Evolutionary conservation across 2,329 filamentous ascomycete species (phyloP).

Genomic region (Emydomyces testavorans): DNA sequence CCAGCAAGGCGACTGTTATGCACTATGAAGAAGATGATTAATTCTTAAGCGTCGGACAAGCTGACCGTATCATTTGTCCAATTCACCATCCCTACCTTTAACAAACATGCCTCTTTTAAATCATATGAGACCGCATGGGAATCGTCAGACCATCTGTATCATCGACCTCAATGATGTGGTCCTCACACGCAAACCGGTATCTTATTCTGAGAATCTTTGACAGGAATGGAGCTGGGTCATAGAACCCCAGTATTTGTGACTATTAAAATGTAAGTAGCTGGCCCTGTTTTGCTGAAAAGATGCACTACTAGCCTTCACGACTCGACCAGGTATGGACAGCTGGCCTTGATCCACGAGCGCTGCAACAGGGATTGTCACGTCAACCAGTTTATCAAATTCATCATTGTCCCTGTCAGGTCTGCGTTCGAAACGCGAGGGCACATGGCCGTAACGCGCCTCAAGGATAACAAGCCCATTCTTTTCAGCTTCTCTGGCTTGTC

Average conservation of each 20-base stretch:
- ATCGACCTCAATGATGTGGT: slow-evolving; percentile 30
- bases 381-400: slow-evolving; percentile 16
- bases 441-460: slow-evolving; percentile 33
- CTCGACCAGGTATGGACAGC: slow-evolving; percentile 28
- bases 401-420: slow-evolving; percentile 16
- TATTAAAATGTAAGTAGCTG: slow-evolving; percentile 21
- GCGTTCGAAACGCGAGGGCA: slow-evolving; percentile 21
- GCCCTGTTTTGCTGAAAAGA: background rate
- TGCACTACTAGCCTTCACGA: slow-evolving; percentile 25
- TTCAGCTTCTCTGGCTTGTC: slow-evolving; percentile 28
- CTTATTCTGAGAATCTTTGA: slow-evolving; percentile 33
- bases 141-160: slow-evolving; percentile 30
- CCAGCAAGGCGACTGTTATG: background rate
- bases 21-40: too few species aligned
- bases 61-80: too few species aligned
- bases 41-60: too few species aligned
- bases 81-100: background rate
- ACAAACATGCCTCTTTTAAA: slow-evolving; percentile 11
- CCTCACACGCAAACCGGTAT: slow-evolving; percentile 32
- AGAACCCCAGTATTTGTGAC: slow-evolving; percentile 35
- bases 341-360: slow-evolving; percentile 35
- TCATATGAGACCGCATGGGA: slow-evolving; percentile 31
- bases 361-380: slow-evolving; percentile 37
- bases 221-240: slow-evolving; percentile 34
- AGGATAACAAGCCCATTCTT: slow-evolving; percentile 31